Conservation (phyloP, 352 stramenopile species). For the Globisporangium parvum region DNA sequence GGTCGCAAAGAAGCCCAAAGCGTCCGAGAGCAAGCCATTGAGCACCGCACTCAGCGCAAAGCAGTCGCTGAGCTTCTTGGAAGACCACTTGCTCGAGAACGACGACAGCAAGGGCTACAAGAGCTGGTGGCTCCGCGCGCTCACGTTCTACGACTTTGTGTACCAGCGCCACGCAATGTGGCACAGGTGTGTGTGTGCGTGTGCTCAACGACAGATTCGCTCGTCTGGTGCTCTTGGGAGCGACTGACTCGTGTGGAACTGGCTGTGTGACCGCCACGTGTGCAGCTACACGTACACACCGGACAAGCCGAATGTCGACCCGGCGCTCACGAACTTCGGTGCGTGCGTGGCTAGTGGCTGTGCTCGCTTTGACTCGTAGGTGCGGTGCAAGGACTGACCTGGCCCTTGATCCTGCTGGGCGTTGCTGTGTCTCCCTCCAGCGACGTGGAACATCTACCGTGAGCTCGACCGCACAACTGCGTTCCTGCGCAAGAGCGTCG, state of each 20-base stretch:
- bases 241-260: not conserved
- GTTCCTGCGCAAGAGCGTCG: constrained; percentile 73
- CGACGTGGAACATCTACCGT: constrained; percentile 81
- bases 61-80: constrained; percentile 64
- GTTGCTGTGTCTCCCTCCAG: constrained; percentile 15
- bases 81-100: constrained; percentile 66
- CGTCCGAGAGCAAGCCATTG: not conserved
- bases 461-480: constrained; percentile 77
- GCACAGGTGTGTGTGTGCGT: constrained; percentile 62
- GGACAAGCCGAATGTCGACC: constrained; percentile 61
- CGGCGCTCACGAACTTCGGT: constrained; percentile 72
- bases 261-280: not conserved
- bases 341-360: constrained; percentile 8
- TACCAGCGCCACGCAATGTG: constrained; percentile 85
- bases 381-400: not conserved
- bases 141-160: constrained; percentile 83
- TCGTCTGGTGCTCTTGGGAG: not conserved
- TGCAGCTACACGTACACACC: constrained; percentile 67
- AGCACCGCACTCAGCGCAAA: not conserved
- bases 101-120: constrained; percentile 75
- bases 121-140: constrained; percentile 78
- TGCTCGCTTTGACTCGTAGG: not conserved
- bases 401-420: no score
- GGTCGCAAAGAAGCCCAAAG: constrained; percentile 35
- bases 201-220: not conserved